Base-by-base conservation (phyloP, 2,329 filamentous ascomycete species). In the Colletotrichum endophyticum region DNA sequence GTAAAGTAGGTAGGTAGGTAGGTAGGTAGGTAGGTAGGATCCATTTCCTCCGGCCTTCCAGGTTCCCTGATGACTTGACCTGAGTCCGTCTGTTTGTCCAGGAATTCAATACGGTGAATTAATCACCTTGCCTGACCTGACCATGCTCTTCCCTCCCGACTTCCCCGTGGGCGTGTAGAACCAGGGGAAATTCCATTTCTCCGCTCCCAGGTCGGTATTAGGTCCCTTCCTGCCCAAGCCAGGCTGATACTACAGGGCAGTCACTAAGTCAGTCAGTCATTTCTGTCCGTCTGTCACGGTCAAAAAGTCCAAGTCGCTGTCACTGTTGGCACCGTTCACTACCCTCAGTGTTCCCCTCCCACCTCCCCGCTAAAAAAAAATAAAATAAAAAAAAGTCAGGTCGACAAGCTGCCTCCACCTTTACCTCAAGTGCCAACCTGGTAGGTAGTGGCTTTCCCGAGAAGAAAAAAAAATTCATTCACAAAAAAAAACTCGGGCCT, bases 401-500 rank as follows among this genome's bases (percentile, higher is more conserved):
- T 68, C 56, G 30, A 73, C 73, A 66, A 75, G 73, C 73, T 75
- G 73, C 73, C 70, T 68, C 70, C 70, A 68, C 70, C 73, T 73
- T 66, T 63, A 66, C 72, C 72, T 75, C 63, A 69, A 76, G 66
- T 75, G 59, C 66, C 75, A 77, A 77, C 72, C 75, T 77, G 32
- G 66, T 76, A 74, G 62, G 53, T 74, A 76, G 74, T 69, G 74
- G 63, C 70, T 76, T 71, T 77, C 69, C 71, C 72, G 69, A 76
- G 62, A 72, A 56, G 57, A 36, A 67, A 78, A 78, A 78, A 78
- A 78, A 77, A 73, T 78, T 78, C 66, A 61, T 72, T 76, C 76
- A 76, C 77, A 75, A 75, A 76, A 77, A 77, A 78, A 78, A 78
- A 72, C 72, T 73, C 72, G 72, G 75, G 64, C 72, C 49, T 75